phyloP scores from a whole-genome alignment of 1,284 basidiomycete genomes.

The Taiwanofungus camphoratus region DNA sequence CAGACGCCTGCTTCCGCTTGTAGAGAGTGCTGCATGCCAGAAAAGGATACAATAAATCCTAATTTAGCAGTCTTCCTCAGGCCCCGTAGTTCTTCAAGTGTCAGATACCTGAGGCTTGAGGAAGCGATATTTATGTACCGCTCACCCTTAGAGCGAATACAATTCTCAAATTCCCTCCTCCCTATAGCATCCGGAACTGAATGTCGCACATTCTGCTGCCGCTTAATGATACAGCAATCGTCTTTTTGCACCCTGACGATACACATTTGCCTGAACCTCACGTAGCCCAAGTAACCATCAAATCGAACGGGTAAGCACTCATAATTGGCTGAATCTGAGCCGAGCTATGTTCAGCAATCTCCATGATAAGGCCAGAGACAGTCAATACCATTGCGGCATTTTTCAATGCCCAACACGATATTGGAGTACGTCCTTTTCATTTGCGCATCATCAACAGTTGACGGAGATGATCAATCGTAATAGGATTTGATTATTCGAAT shows the following conservation, averaged over 20 bases:
- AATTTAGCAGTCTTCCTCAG: too few relatives aligned
- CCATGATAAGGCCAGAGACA: constrained; percentile 11
- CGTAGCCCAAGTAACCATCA: constrained; percentile 20
- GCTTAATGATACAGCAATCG: constrained; percentile 18
- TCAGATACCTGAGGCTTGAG: too few relatives aligned
- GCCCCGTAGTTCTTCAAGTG: too few relatives aligned
- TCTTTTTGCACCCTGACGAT: constrained; percentile 15
- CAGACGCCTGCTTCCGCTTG: too few relatives aligned
- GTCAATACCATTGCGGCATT: constrained; percentile 18
- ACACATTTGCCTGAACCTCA: background rate
- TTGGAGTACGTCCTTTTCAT: constrained; percentile 15
- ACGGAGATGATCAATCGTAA: background rate
- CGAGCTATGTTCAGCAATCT: too few relatives aligned
- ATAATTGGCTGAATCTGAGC: background rate
- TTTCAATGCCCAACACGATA: constrained; percentile 18
- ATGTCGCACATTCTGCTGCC: constrained; percentile 12
- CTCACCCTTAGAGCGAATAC: too few relatives aligned
- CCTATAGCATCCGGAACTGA: too few relatives aligned
- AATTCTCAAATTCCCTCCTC: too few relatives aligned
- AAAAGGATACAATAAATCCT: too few relatives aligned
- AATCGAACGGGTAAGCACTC: constrained; percentile 13
- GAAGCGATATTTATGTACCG: too few relatives aligned
- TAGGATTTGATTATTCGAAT: constrained; percentile 19
- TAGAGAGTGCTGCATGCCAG: too few relatives aligned
- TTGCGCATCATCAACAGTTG: background rate